Evolutionary conservation across 2,329 filamentous ascomycete genomes (phyloP).

Genomic region (Erysiphe pulchra): DNA sequence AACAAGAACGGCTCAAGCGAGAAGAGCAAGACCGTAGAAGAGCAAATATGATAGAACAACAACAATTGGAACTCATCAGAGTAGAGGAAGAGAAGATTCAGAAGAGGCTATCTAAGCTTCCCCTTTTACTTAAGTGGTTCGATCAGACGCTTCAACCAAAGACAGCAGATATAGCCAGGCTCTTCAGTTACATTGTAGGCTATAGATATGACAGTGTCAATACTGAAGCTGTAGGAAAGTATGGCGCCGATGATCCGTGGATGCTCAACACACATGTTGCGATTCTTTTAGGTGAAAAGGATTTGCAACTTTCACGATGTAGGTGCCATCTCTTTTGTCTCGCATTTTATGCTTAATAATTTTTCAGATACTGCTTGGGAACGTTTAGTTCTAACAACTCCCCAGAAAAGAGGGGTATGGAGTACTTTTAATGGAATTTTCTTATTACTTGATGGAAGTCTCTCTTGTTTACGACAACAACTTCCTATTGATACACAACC

Average conservation of each 20-base stretch:
- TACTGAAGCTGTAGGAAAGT: slow-evolving; percentile 23
- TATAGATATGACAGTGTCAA: slow-evolving; percentile 38
- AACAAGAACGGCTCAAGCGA: slow-evolving; percentile 14
- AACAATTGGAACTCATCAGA: slow-evolving; percentile 21
- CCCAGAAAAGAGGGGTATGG: slow-evolving; percentile 35
- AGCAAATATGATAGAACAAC: slow-evolving; percentile 15
- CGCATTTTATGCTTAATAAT: slow-evolving; percentile 2
- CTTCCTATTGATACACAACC: slow-evolving; percentile 16
- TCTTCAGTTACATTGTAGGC: slow-evolving; percentile 30
- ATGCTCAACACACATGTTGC: slow-evolving; percentile 38
- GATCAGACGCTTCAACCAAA: slow-evolving; percentile 26
- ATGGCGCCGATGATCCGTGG: slow-evolving; percentile 38
- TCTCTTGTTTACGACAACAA: slow-evolving; percentile 27
- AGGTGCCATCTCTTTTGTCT: slow-evolving; percentile 12
- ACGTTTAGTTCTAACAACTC: slow-evolving; percentile 22
- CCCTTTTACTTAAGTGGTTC: slow-evolving; percentile 34
- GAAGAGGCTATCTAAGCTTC: slow-evolving; percentile 27
- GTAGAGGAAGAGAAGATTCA: slow-evolving; percentile 28
- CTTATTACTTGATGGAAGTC: slow-evolving; percentile 22
- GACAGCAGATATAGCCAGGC: slow-evolving; percentile 22
- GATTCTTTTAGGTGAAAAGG: slow-evolving; percentile 36
- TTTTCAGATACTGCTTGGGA: slow-evolving; percentile 30
- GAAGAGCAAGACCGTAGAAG: slow-evolving; percentile 16
- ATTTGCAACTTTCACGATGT: slow-evolving; percentile 33
- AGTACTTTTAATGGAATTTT: slow-evolving; percentile 29